Base-by-base conservation (phyloP, 176 grass and related monocot species). In the Tuctoria greenei region DNA sequence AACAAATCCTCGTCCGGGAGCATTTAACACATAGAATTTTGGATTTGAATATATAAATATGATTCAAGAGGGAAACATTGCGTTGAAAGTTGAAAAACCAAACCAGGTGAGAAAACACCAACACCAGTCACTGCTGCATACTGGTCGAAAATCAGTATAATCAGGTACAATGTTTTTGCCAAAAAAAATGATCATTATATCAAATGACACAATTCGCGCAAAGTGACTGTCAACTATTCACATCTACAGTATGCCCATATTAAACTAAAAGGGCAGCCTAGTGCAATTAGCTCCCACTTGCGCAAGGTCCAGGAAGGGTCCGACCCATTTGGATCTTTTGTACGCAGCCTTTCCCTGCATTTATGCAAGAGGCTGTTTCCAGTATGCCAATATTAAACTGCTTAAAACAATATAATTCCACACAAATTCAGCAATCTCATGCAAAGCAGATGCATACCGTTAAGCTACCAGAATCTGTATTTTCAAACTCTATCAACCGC, bases 401-500 rank as follows among this genome's bases (percentile, higher is more conserved):
- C 9, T 38, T 61, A 18, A 25, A 68, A 61, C 10, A 60, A 16
- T 26, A 4, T 2, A 39, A 13, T 40, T 52, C 17, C 17, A 24
- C 0, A 3, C 1, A 40, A 84, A 52, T 44, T 73, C 68, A 4
- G 52, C 1, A 44, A 67, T 67, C 77, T 37, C 24, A 66, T 67
- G 67, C 15, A 49, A 51, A 60, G 44, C 21, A 65, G 4, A 82
- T 66, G 27, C 83, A 81, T 86, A 97, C 93, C n/a, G 90, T 91
- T 76, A 93, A 97, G 72, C 83, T 87, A 72, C 94, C 91, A 83
- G 94, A 93, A 67, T 97, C 86, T 27, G 91, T 97, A 83, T 85
- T 93, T 82, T 97, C 94, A 79, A 97, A 97, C 79, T 97, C 94
- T 66, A 97, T 81, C 43, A 97, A 76, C 43, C 94, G 88, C 86